Percentiles rank a stretch among this genome's conserved stretches.
Conservation (phyloP, 345 rosid species). For the Excoecaria agallocha region DNA sequence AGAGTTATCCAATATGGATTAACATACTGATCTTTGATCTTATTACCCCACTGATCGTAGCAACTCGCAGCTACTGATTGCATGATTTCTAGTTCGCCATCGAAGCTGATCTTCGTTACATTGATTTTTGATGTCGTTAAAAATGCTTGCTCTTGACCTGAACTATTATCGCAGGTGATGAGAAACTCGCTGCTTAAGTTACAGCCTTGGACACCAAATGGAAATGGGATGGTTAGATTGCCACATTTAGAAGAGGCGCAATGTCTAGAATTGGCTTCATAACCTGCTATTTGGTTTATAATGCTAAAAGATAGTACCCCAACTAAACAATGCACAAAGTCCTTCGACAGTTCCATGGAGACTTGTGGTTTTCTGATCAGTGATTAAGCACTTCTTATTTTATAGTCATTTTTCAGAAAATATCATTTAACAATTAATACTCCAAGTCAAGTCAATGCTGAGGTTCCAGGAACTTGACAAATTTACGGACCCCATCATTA, state of each 20-base stretch:
- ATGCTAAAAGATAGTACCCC: too few species aligned
- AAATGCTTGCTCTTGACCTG: background rate
- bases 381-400: too few species aligned
- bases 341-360: too few species aligned
- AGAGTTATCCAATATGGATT: background rate
- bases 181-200: background rate
- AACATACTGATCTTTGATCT: too few species aligned
- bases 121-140: background rate
- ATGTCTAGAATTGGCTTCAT: too few species aligned
- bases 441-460: too few species aligned
- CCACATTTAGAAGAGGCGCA: background rate
- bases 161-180: background rate
- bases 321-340: too few species aligned
- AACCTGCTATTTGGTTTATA: background rate
- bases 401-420: too few species aligned
- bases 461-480: too few species aligned
- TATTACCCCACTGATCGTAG: background rate
- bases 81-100: background rate
- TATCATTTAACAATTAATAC: too few species aligned
- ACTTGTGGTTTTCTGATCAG: too few species aligned
- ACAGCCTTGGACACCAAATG: background rate
- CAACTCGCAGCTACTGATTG: background rate
- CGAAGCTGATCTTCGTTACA: background rate
- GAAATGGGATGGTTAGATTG: background rate
- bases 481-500: too few species aligned